A percentile compares a stretch with the other conserved stretches of the same genome.
Conservation (phyloP, 2,329 filamentous ascomycete genomes). For the Xylaria hypoxylon region DNA sequence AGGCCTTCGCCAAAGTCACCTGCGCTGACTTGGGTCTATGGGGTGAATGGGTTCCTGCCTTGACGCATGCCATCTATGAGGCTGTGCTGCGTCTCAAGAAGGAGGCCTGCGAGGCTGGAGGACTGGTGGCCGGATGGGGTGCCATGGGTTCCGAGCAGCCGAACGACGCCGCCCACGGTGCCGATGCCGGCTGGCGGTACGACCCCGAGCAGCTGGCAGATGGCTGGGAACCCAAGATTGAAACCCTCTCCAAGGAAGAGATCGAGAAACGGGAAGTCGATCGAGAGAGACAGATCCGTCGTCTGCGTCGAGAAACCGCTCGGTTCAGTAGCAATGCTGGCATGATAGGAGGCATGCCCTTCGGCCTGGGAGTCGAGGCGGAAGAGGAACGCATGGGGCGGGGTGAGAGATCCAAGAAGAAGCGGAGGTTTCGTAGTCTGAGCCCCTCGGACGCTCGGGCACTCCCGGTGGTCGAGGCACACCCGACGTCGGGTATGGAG, state of each 20-base stretch:
- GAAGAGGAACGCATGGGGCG: conserved; percentile 89
- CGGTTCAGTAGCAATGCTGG: conserved; percentile 88
- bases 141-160: conserved; percentile 78
- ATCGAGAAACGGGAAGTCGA: conserved; percentile 98
- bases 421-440: conserved; percentile 88
- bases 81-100: conserved; percentile 93
- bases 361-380: conserved; percentile 63
- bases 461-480: conserved; percentile 81
- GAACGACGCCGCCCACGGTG: conserved; percentile 87
- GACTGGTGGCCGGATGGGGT: conserved; percentile 80
- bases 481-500: conserved; percentile 81
- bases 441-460: conserved; percentile 76
- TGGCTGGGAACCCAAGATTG: conserved; percentile 86
- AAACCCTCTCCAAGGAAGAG: conserved; percentile 89
- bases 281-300: conserved; percentile 87
- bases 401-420: conserved; percentile 94
- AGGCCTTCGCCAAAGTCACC: conserved; percentile 91
- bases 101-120: conserved; percentile 92
- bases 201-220: conserved; percentile 90
- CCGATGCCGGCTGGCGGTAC: conserved; percentile 92
- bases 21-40: conserved; percentile 90
- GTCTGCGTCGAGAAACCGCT: conserved; percentile 89
- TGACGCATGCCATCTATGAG: conserved; percentile 97
- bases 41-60: conserved; percentile 93
- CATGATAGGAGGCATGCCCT: conserved; percentile 80